Percentiles rank a stretch among this genome's conserved stretches.
phyloP scores from a whole-genome alignment of 257 asterid genomes.

The Catharanthus roseus region DNA sequence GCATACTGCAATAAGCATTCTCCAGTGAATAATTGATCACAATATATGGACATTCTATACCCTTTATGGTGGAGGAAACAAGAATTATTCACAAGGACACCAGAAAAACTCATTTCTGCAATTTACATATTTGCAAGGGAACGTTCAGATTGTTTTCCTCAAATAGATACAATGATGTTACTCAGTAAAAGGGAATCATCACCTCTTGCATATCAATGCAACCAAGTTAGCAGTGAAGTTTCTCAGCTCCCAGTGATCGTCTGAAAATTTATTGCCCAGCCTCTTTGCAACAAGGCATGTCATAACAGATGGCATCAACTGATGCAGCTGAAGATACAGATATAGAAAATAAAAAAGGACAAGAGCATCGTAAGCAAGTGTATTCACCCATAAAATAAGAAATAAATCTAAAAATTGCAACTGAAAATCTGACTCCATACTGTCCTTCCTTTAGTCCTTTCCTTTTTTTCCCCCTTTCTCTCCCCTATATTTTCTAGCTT shows the following conservation, averaged over 20 bases:
- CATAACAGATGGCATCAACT: conserved; percentile 95
- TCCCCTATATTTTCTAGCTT: background rate
- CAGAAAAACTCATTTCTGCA: background rate
- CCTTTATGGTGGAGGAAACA: background rate
- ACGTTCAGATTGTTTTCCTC: background rate
- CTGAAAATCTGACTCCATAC: background rate
- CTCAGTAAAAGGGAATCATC: conserved; percentile 27
- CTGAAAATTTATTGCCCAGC: conserved; percentile 71
- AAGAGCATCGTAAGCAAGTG: conserved; percentile 8
- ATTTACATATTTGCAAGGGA: background rate
- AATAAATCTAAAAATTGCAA: background rate
- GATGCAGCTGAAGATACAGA: conserved; percentile 60
- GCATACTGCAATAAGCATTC: background rate
- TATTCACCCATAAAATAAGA: background rate
- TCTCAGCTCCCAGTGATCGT: conserved; percentile 93
- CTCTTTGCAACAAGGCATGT: conserved; percentile 92
- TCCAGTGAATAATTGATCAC: background rate
- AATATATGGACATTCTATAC: background rate
- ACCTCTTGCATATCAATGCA: conserved; percentile 91
- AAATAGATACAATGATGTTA: conserved; percentile 3
- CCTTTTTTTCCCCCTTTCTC: background rate
- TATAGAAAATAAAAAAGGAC: conserved; percentile 4
- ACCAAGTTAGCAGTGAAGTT: conserved; percentile 77
- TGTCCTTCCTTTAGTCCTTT: background rate
- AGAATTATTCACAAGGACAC: background rate